Evolutionary conservation across 78 protist genomes (phyloP), one percentile per base, ranked within the genome.

Genomic region (Guillardia theta): DNA sequence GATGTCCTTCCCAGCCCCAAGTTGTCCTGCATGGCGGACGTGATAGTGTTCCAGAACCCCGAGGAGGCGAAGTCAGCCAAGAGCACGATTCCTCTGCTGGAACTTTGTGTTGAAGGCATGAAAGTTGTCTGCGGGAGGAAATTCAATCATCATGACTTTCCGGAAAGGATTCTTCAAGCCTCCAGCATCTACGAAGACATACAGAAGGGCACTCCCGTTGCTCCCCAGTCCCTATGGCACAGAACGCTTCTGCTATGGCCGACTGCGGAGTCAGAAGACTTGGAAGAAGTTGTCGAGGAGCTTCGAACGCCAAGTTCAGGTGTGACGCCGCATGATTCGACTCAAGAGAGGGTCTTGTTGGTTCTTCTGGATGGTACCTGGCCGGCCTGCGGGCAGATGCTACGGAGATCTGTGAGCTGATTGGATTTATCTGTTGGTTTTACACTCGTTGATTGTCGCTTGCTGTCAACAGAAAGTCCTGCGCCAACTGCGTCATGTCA

Each of bases 321-420:
- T n/a, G n/a, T n/a, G n/a, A n/a, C n/a, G n/a, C n/a, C n/a, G n/a
- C n/a, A n/a, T n/a, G n/a, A n/a, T n/a, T n/a, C n/a, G n/a, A n/a
- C n/a, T n/a, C n/a, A n/a, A n/a, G n/a, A n/a, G n/a, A n/a, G n/a
- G n/a, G n/a, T n/a, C n/a, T n/a, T 43, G 83, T 24, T 70, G 45
- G 83, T 70, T 24, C 22, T 70, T 12, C 83, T 70, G 45, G 83
- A 70, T 70, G 83, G 83, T 22, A 70, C 83, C 1, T 70, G 83
- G 83, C 83, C 83, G 6, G 4, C 4, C 83, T 70, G 83, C 83
- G 21, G 36, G 83, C 83, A 70, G 83, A 70, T 70, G 83, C 83
- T 70, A 1, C 83, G 36, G 41, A 70, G 36, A 33, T 70, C 83
- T 12, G 83, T 58, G 39, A 9, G 70, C 6, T 1, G 21, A 24